A percentile compares a stretch with the other conserved stretches of the same genome.
Conservation (phyloP, 108 stramenopile species). For the Thalassiosira profunda region DNA sequence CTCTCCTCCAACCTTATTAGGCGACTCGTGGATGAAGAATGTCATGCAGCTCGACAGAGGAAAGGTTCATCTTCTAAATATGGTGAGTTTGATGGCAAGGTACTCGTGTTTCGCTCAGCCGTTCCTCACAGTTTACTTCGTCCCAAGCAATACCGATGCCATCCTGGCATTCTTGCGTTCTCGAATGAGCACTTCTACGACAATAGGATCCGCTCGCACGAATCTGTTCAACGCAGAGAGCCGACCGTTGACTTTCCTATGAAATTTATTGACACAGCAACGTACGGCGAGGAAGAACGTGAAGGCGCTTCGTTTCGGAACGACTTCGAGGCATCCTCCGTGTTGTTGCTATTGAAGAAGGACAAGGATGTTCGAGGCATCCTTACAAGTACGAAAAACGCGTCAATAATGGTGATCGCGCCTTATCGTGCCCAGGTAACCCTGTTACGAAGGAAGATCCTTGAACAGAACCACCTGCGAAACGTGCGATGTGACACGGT, state of each 20-base stretch:
- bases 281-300: constrained; percentile 9
- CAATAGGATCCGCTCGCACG: neutral
- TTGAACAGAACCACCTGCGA: neutral
- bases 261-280: constrained; percentile 11
- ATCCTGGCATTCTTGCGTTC: constrained; percentile 47
- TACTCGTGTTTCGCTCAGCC: too few species aligned
- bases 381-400: constrained; percentile 29
- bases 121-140: too few species aligned
- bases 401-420: constrained; percentile 29
- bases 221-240: constrained; percentile 3
- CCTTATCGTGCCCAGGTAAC: constrained; percentile 7
- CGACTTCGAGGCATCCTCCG: constrained; percentile 21
- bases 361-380: constrained; percentile 34
- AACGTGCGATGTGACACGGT: constrained; percentile 50
- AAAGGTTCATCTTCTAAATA: constrained; percentile 23
- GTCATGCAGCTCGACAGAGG: neutral
- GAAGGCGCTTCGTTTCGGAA: constrained; percentile 14
- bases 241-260: constrained; percentile 51
- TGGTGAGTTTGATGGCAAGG: too few species aligned
- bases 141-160: constrained; percentile 67
- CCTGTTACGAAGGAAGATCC: neutral
- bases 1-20: too few species aligned
- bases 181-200: constrained; percentile 65
- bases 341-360: constrained; percentile 15
- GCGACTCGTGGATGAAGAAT: constrained; percentile 13